phyloP scores from a whole-genome alignment of 768 basidiomycete species.

The Suillus occidentalis region DNA sequence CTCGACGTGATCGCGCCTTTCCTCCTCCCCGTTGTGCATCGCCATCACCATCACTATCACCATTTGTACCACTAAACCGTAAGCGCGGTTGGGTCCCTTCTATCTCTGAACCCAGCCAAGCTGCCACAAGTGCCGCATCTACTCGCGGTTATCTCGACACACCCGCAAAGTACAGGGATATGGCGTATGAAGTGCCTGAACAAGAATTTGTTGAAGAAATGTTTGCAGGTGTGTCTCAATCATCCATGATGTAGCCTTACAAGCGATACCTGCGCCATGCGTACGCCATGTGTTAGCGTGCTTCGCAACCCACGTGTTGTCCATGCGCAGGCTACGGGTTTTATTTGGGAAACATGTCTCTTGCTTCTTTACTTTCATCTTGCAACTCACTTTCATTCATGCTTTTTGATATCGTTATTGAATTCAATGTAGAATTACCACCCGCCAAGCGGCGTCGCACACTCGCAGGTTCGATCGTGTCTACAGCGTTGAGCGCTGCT shows the following conservation, averaged over 20 bases:
- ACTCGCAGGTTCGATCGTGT: conserved; percentile 79
- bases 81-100: conserved; percentile 78
- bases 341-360: conserved; percentile 14
- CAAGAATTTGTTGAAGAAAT: conserved; percentile 44
- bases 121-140: conserved; percentile 51
- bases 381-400: conserved; percentile 26
- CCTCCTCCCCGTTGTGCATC: conserved; percentile 24
- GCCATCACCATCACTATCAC: conserved; percentile 27
- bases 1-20: conserved; percentile 19
- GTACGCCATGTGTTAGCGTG: conserved; percentile 20
- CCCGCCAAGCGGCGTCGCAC: conserved; percentile 80
- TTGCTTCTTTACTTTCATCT: conserved; percentile 16
- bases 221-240: conserved; percentile 40
- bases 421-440: conserved; percentile 67
- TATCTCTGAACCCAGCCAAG: conserved; percentile 53
- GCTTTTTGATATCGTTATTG: conserved; percentile 40
- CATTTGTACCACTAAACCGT: conserved; percentile 42
- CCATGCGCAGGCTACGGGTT: conserved; percentile 16
- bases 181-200: conserved; percentile 30
- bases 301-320: conserved; percentile 19
- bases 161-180: conserved; percentile 58
- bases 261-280: conserved; percentile 27
- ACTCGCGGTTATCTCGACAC: conserved; percentile 69
- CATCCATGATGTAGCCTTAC: conserved; percentile 15
- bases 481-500: conserved; percentile 81